Conservation (phyloP, 305 asterid species). For the Solanum hybrid region DNA sequence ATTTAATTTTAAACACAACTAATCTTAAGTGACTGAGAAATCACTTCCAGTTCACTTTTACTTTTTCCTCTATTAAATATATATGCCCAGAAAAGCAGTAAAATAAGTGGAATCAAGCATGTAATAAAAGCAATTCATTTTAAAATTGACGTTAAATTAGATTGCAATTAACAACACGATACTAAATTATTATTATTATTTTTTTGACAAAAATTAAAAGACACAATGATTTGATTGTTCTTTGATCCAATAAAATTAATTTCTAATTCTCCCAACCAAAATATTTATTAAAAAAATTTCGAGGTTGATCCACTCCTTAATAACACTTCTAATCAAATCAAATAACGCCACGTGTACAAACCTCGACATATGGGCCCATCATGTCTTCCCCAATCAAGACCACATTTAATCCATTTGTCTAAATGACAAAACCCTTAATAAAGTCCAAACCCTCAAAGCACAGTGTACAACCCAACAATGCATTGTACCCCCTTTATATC, state of each 20-base stretch:
- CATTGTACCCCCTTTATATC: background rate
- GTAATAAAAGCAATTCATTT: background rate
- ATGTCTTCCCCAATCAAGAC: slow-evolving; percentile 43
- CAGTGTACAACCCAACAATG: slow-evolving; percentile 25
- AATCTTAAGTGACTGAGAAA: background rate
- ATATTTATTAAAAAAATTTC: slow-evolving; percentile 5
- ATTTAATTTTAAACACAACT: background rate
- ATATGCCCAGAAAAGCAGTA: background rate
- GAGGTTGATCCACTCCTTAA: background rate
- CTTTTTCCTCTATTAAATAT: background rate
- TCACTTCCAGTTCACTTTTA: background rate
- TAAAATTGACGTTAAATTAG: background rate
- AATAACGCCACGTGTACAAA: slow-evolving; percentile 1
- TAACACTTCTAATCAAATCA: background rate
- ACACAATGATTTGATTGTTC: slow-evolving; percentile 24
- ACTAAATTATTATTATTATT: background rate
- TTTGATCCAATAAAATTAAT: slow-evolving; percentile 16
- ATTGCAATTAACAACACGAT: background rate
- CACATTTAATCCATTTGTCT: slow-evolving; percentile 15
- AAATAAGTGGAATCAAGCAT: background rate
- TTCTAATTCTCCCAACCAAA: slow-evolving; percentile 18
- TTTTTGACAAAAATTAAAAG: background rate
- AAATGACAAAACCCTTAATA: slow-evolving; percentile 4
- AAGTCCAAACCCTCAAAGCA: slow-evolving; percentile 20
- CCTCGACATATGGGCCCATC: slow-evolving; percentile 54